Percentiles rank a stretch among this genome's conserved stretches.
phyloP scores from a whole-genome alignment of 2,329 filamentous ascomycete species.

The Monilinia fructigena region DNA sequence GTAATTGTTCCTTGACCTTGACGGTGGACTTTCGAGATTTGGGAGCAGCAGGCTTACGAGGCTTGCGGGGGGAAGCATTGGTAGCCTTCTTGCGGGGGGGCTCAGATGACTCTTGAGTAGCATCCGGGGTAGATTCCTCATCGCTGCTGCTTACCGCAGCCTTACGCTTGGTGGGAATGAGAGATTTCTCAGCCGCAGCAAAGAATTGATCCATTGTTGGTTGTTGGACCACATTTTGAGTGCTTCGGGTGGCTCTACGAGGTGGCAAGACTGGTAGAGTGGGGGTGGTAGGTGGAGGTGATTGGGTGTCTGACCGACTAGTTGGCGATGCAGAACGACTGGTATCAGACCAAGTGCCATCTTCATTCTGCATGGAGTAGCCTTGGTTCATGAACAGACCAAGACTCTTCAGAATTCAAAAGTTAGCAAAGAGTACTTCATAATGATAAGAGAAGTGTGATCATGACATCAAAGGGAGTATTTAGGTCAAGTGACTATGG shows the following conservation, averaged over 20 bases:
- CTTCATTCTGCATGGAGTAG: neutral
- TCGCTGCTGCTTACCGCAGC: neutral
- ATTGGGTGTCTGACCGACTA: neutral
- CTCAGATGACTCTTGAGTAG: neutral
- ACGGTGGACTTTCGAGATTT: neutral
- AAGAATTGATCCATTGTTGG: conserved; percentile 8
- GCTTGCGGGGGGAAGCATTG: neutral
- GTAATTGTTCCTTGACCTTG: neutral
- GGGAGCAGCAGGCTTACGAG: neutral
- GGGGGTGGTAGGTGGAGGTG: neutral
- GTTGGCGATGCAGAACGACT: neutral
- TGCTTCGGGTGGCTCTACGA: neutral
- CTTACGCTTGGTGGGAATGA: conserved; percentile 4
- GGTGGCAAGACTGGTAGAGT: neutral
- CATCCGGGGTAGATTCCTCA: neutral
- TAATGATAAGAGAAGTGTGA: neutral
- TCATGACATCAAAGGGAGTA: neutral
- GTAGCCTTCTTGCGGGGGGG: conserved; percentile 1
- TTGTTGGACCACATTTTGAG: neutral
- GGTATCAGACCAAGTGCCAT: neutral
- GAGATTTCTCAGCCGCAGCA: neutral
- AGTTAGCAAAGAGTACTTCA: neutral
- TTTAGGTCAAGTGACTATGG: neutral
- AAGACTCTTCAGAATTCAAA: neutral
- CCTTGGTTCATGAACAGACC: neutral